Evolutionary conservation across 2,329 filamentous ascomycete genomes (phyloP).

Genomic region (Aspergillus sp.): DNA sequence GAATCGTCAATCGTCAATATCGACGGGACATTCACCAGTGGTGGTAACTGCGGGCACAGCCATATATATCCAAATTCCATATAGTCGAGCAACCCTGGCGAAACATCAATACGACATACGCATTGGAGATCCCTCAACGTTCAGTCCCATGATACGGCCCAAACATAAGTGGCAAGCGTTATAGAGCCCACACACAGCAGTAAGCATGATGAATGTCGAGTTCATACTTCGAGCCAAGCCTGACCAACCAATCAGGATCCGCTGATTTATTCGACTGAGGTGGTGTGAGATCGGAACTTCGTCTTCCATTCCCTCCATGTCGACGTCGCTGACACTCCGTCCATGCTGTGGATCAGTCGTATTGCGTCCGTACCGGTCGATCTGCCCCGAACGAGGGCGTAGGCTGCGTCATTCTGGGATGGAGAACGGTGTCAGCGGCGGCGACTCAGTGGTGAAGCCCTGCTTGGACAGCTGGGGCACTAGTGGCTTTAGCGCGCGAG

Average conservation of each 20-base stretch:
- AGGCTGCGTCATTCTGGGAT: not conserved
- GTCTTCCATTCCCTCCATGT: not conserved
- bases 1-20: no score
- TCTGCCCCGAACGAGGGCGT: not conserved
- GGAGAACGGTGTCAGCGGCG: not conserved
- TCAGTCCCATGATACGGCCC: not conserved
- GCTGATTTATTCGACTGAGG: not conserved
- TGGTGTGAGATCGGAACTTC: conserved; percentile 5
- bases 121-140: not conserved
- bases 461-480: not conserved
- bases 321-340: no score
- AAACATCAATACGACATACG: not conserved
- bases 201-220: not conserved
- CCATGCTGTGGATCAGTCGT: not conserved
- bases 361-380: not conserved
- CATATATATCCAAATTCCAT: not conserved
- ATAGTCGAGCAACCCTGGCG: not conserved
- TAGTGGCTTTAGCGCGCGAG: not conserved
- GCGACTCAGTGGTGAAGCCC: conserved; percentile 1
- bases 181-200: not conserved
- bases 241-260: not conserved
- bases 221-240: not conserved
- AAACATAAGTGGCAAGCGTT: not conserved
- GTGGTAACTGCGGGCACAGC: no score
- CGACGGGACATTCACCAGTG: no score